A percentile compares a stretch with the other conserved stretches of the same genome.
phyloP scores from a whole-genome alignment of 2,329 filamentous ascomycete species.

The Diaporthe amygdali region DNA sequence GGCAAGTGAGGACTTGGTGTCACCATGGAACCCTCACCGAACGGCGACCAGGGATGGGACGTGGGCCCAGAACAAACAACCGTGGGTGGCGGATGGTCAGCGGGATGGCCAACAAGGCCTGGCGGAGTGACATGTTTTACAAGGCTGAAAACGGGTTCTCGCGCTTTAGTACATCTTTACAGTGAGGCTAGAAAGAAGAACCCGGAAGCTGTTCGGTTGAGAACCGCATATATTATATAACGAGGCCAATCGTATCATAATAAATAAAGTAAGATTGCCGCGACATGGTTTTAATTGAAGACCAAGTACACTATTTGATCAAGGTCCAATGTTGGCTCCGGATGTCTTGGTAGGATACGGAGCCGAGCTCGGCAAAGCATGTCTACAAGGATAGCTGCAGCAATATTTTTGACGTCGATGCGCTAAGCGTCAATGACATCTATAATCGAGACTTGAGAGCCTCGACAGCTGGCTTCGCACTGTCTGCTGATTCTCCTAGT shows the following conservation, averaged over 20 bases:
- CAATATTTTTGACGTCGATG: conserved; percentile 23
- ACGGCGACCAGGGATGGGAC: too few species aligned
- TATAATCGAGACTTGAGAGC: not conserved
- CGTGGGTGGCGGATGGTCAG: too few species aligned
- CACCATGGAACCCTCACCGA: too few species aligned
- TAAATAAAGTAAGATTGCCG: not conserved
- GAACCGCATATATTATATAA: not conserved
- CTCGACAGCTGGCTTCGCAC: not conserved
- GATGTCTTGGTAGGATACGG: not conserved
- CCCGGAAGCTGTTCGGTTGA: not conserved
- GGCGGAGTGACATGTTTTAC: not conserved
- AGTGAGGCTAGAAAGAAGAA: not conserved
- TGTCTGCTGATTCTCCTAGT: not conserved
- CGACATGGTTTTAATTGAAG: not conserved
- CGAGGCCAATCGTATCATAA: not conserved
- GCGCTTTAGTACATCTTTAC: too few species aligned
- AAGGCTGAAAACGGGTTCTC: not conserved
- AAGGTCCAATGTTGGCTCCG: not conserved
- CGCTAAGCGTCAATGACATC: conserved; percentile 36
- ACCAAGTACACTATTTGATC: too few species aligned
- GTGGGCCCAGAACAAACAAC: too few species aligned
- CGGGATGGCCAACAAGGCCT: too few species aligned
- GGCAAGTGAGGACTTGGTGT: too few species aligned
- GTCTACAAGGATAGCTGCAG: conserved; percentile 12
- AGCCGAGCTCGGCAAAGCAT: not conserved